Conservation (phyloP, 495 filamentous ascomycete species). For the Aspergillus homomorphus region DNA sequence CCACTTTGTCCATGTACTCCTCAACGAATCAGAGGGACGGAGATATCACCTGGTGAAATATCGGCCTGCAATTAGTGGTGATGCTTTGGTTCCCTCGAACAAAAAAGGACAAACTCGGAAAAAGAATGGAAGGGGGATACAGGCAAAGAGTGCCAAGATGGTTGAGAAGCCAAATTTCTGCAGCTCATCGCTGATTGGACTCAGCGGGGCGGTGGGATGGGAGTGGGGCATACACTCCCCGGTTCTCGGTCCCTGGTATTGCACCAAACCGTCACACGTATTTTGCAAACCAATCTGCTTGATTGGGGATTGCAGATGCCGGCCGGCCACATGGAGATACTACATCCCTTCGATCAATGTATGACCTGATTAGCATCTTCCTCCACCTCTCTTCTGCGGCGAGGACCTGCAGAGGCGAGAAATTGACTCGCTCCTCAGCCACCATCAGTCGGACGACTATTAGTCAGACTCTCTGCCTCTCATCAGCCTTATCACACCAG, state of each 20-base stretch:
- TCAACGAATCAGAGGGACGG: not conserved
- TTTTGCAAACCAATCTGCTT: not conserved
- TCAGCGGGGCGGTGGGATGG: slow-evolving; percentile 12
- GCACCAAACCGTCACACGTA: not conserved
- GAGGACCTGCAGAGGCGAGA: not conserved
- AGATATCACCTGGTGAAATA: not conserved
- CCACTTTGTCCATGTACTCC: too few species aligned
- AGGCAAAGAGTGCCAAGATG: slow-evolving; percentile 10
- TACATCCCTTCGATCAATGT: too few species aligned
- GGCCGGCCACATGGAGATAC: slow-evolving; percentile 2
- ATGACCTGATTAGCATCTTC: too few species aligned
- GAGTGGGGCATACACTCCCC: slow-evolving; percentile 6
- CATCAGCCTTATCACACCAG: not conserved
- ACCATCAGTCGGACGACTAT: not conserved
- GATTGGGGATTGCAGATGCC: not conserved
- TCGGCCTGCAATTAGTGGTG: not conserved
- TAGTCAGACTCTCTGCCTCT: not conserved
- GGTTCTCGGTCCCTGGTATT: slow-evolving; percentile 10
- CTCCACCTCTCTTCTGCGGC: too few species aligned
- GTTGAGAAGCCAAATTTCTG: slow-evolving; percentile 18
- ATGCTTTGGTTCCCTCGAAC: not conserved
- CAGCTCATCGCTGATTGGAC: slow-evolving; percentile 7
- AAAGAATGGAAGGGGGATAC: not conserved
- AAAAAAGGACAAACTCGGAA: not conserved
- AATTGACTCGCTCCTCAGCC: too few species aligned